Base-by-base conservation (phyloP, 345 rosid species). In the Corchorus olitorius region DNA sequence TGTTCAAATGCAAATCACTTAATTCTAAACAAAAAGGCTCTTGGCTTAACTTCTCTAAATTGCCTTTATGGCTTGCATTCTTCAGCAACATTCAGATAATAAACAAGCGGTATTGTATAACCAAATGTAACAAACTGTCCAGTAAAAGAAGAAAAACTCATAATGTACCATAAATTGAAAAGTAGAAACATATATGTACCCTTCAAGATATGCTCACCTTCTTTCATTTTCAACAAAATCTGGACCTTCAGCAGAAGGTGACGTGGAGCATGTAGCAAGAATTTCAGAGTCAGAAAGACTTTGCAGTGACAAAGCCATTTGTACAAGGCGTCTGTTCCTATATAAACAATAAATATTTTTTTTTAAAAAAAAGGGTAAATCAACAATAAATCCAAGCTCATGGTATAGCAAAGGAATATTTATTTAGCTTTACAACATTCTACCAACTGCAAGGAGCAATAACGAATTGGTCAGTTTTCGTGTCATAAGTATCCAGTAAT, bases 391-490 rank as follows among this genome's bases (percentile, higher is more conserved):
- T 50, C 4, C 5, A 17, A 50, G 43, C 8, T 69, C 55, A 67
- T 8, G 0, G 19, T 19, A 19, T 56, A 3, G 35, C 16, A 69
- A 48, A 34, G 5, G 46, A 19, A 63, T 37, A 63, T 63, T 16
- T 63, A 37, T 58, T 45, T 20, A 58, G 22, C 6, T 58, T 20
- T 8, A 10, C 20, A 63, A 39, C 60, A 60, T 35, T 80, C 35
- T 84, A 95, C 99, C 99, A 95, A 77, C 76, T 53, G 87, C 93
- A 90, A 10, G 98, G 89, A 67, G 92, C 91, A 69, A 95, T 85
- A 34, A 86, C 78, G 83, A 93, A 91, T 75, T 78, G 81, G 81
- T 95, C 97, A 72, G 87, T 79, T 80, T 35, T 75, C 48, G 99
- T 87, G 73, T 90, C 90, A 82, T 95, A 93, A 65, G 97, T 95